A percentile compares a stretch with the other conserved stretches of the same genome.
Evolutionary conservation across 768 basidiomycete species (phyloP).

Genomic region (Tylopilus sp.): DNA sequence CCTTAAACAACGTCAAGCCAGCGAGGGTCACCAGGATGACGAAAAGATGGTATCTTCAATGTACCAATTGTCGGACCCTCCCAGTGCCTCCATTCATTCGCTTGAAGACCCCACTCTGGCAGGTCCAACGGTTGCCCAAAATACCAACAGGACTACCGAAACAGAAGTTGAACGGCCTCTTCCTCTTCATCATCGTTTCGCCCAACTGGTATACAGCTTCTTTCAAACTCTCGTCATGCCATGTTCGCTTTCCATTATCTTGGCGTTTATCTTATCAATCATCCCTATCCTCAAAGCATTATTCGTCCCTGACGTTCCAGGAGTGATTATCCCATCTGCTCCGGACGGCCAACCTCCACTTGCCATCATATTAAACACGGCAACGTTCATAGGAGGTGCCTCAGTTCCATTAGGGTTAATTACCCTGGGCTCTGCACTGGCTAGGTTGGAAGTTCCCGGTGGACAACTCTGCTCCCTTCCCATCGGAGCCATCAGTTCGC

Average conservation of each 20-base stretch:
- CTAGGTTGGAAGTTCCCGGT: slow-evolving; percentile 50
- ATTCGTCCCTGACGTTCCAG: slow-evolving; percentile 45
- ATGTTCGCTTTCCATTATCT: slow-evolving; percentile 48
- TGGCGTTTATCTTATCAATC: slow-evolving; percentile 54
- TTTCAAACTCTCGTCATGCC: slow-evolving; percentile 43
- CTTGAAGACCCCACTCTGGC: slow-evolving; percentile 1
- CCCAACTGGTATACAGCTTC: slow-evolving; percentile 14
- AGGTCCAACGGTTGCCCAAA: slow-evolving; percentile 4
- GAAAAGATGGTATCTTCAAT: slow-evolving; percentile 6
- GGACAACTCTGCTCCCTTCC: slow-evolving; percentile 45
- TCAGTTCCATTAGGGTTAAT: slow-evolving; percentile 62
- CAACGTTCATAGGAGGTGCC: slow-evolving; percentile 57
- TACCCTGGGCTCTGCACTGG: slow-evolving; percentile 60
- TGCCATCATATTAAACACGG: slow-evolving; percentile 54
- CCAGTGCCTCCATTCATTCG: neutral
- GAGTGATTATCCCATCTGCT: slow-evolving; percentile 43
- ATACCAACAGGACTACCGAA: neutral
- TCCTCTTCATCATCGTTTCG: slow-evolving; percentile 9
- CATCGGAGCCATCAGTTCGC: slow-evolving; percentile 47
- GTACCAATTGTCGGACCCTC: neutral
- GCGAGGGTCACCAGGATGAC: neutral
- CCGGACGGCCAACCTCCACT: slow-evolving; percentile 70
- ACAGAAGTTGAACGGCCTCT: neutral
- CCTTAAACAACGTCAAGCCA: neutral
- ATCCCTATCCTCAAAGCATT: slow-evolving; percentile 57